Base-by-base conservation (phyloP, 805 yeast genomes). In the Pichia heedii region DNA sequence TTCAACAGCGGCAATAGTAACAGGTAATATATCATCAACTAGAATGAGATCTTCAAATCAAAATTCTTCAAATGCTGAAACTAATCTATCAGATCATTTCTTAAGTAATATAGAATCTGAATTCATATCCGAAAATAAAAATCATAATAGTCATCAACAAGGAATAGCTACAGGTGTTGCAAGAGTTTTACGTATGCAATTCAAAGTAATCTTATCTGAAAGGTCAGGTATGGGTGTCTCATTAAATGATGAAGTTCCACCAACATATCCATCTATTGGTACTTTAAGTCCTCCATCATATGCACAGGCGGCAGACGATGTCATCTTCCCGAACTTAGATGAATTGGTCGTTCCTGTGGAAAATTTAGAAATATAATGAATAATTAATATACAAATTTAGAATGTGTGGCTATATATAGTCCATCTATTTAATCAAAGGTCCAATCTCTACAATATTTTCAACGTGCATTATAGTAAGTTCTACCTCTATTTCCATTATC, bases 181-280 rank as follows among this genome's bases (percentile, higher is more conserved):
- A 0, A 69, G 98, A 39, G 95, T 93, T 2, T 68, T 93, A 47
- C 68, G 97, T 50, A 93, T 93, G 97, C 96, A 89, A 61, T 90
- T 93, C 65, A 81, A 83, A 51, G 55, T 90, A n/a, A 68, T 70
- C 3, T 64, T 93, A 20, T 84, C 95, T 2, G 97, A 89, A 58
- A 71, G 97, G 47, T 82, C 95, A 0, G 99, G 99, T 0, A 70
- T 93, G 35, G 98, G 98, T 5, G 86, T 93, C 26, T 84, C 97
- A 0, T 93, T 98, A 97, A 97, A 90, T 62, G 97, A 90, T 58
- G 98, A 93, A 62, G 97, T 94, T 16, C 99, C 99, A 2, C 99
- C 99, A 1, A 84, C 88, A 19, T 93, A 93, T 56, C 86, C 78
- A 42, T 90, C 87, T 51, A 88, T 93, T 19, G 70, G 78, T 24